Percentiles rank a stretch among this genome's conserved stretches.
phyloP scores from a whole-genome alignment of 2,329 filamentous ascomycete genomes.

The Aspergillus transmontanensis region DNA sequence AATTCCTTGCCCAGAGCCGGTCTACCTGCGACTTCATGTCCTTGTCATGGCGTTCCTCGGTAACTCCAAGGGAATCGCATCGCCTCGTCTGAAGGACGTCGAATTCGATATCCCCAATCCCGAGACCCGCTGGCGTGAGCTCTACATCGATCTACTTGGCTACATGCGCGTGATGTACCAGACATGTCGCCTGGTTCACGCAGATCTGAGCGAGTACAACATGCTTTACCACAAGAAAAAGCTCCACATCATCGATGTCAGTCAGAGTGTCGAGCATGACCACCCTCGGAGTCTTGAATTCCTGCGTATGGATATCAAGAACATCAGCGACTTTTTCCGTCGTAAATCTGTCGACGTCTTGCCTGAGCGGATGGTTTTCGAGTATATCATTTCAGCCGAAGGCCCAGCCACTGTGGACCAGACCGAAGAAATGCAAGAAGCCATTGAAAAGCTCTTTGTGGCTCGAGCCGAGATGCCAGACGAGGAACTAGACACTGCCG shows the following conservation, averaged over 20 bases:
- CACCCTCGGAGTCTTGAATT: constrained; percentile 93
- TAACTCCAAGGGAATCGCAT: constrained; percentile 81
- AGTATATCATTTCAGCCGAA: constrained; percentile 71
- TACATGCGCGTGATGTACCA: constrained; percentile 95
- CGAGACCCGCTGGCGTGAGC: constrained; percentile 70
- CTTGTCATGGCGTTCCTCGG: constrained; percentile 94
- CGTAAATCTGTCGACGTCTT: constrained; percentile 81
- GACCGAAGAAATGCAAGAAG: constrained; percentile 60
- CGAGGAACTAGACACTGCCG: constrained; percentile 77
- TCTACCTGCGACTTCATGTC: constrained; percentile 89
- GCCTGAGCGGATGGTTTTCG: constrained; percentile 76
- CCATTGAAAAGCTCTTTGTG: constrained; percentile 69
- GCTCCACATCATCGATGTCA: constrained; percentile 95
- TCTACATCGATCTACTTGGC: constrained; percentile 82
- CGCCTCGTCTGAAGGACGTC: constrained; percentile 87
- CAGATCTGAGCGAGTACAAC: constrained; percentile 98
- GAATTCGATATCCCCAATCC: constrained; percentile 68
- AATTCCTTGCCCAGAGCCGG: constrained; percentile 87
- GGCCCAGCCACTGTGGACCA: constrained; percentile 44
- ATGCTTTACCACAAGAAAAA: constrained; percentile 81
- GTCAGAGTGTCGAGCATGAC: constrained; percentile 94
- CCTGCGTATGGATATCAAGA: constrained; percentile 97
- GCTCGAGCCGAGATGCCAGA: constrained; percentile 53
- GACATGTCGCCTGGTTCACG: constrained; percentile 87
- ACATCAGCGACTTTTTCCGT: constrained; percentile 89